Base-by-base conservation (phyloP, 1,284 basidiomycete genomes). In the Entoloma clypeatum region DNA sequence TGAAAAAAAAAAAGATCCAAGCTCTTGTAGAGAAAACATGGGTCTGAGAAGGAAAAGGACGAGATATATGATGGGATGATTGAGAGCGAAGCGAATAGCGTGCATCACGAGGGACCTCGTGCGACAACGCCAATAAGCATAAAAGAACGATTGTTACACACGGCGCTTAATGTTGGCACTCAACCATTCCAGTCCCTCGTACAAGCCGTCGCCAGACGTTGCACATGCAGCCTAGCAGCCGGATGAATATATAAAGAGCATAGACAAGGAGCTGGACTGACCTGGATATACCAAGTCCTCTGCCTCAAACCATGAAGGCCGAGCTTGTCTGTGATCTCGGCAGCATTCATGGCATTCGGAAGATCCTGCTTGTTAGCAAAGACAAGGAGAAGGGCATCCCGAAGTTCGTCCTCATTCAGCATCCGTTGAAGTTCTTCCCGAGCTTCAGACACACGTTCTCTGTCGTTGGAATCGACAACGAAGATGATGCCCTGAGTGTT, bases 401-500 rank as follows among this genome's bases (percentile, higher is more conserved):
- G 90, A 55, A 99, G 87, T 74, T 99, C 96, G 62, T 99, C 95
- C 71, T 99, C 96, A 71, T 97, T 98, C 67, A 99, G 74, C 94
- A 99, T 99, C 62, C 95, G 88, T 70, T 99, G 96, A 46, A 99
- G 81, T 72, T 99, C 96, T 75, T 99, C 96, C 50, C 96, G 88
- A 39, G 96, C 96, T 74, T 99, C 96, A 39, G 92, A 88, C 51
- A 99, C 90, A 89, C 96, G 95, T 71, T 99, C 96, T 70, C 96
- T 79, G 76, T 99, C 96, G 71, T 99, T 99, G 43, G 96, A 99
- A 70, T 99, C 96, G 53, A 99, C 94, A 44, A 99, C 96, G 67
- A 99, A 99, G 65, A 99, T 99, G 74, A 99, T 98, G 56, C 95
- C 96, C 74, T 99, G 96, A 35, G 96, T 99, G 78, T 99, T 99